Base-by-base conservation (phyloP, 208 protist genomes). In the Acanthamoeba triangularis region DNA sequence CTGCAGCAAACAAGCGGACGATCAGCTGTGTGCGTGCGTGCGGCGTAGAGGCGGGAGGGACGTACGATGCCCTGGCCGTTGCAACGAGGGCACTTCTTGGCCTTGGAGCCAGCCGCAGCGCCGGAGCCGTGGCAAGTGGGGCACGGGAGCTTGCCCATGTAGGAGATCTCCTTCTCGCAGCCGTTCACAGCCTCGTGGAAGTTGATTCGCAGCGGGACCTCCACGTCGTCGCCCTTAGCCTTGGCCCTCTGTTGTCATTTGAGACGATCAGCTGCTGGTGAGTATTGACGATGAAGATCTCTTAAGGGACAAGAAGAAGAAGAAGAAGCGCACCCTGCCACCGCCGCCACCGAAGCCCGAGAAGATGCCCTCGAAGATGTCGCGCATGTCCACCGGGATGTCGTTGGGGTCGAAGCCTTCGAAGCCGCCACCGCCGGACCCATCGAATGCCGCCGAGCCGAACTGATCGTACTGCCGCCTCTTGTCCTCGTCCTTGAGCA, bases 101-200 rank as follows among this genome's bases (percentile, higher is more conserved):
- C 44, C 47, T 96, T 97, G 0, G 94, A 91, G 14, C 96, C 96
- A 35, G 94, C 28, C 33, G 91, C 95, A 18, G 90, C 95, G 44
- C 96, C 96, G 13, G 54, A 72, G 28, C 96, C 96, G 35, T 97
- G 84, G 88, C 96, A 97, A 30, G 94, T 95, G n/a, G 37, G 28
- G 61, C 96, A 97, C 20, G 78, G 56, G 10, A 74, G 67, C n/a
- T 56, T 65, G 56, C 82, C 94, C 52, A 92, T 82, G 49, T 94
- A 97, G 33, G 63, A 74, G 30, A 97, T 35, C 20, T 96, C 95
- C n/a, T 96, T 97, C 13, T 93, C 85, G 25, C 41, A 72, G 14
- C 96, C 96, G 56, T 95, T 96, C 4, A 97, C 95, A 2, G 96
- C 96, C 18, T 97, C 96, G 76, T 96, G 92, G 44, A 97, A 97